A percentile compares a stretch with the other conserved stretches of the same genome.
phyloP scores from a whole-genome alignment of 1,284 basidiomycete genomes.

The Gomphus bonarii region DNA sequence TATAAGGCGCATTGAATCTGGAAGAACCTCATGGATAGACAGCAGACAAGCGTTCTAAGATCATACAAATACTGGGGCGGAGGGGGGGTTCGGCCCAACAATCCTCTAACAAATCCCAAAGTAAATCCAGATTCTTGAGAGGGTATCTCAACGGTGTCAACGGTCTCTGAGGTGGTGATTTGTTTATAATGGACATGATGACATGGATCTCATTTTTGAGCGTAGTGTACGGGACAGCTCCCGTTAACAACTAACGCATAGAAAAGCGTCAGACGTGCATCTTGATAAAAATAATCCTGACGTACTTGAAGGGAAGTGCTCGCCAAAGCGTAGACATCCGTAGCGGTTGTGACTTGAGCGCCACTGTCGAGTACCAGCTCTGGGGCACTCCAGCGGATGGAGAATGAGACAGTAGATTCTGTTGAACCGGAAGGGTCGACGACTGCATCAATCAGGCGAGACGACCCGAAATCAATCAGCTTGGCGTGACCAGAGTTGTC shows the following conservation, averaged over 20 bases:
- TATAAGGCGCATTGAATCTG: too few species aligned
- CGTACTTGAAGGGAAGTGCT: background rate
- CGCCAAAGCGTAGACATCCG: conserved; percentile 4
- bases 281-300: background rate
- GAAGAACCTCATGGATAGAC: too few species aligned
- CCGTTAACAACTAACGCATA: background rate
- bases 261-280: background rate
- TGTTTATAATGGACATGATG: too few species aligned
- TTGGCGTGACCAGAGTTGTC: conserved; percentile 1
- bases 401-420: background rate
- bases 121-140: too few species aligned
- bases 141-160: too few species aligned
- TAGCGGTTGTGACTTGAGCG: background rate
- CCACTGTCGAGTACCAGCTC: background rate
- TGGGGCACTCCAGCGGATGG: conserved; percentile 1
- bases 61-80: too few species aligned
- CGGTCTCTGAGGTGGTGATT: too few species aligned
- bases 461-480: conserved; percentile 4
- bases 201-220: too few species aligned
- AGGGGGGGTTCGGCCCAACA: too few species aligned
- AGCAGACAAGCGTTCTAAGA: too few species aligned
- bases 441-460: background rate
- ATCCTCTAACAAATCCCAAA: too few species aligned
- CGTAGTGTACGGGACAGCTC: background rate
- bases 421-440: background rate